phyloP scores from a whole-genome alignment of 495 filamentous ascomycete genomes.

The Penicillium canescens region DNA sequence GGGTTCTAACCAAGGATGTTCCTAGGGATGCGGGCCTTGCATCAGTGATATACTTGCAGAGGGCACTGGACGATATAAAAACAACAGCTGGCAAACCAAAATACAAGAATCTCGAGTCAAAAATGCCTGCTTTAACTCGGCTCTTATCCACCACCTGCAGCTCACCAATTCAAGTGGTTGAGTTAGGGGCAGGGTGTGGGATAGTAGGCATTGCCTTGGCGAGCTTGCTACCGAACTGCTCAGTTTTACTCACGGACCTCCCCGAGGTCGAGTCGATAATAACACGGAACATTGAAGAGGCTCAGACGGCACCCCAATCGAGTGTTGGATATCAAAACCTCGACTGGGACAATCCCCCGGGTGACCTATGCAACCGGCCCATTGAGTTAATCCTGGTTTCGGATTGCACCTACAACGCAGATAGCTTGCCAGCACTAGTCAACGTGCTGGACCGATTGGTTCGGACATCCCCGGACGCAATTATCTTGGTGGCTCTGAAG shows the following conservation, averaged over 20 bases:
- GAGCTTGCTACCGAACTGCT: constrained; percentile 50
- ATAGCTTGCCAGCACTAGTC: constrained; percentile 76
- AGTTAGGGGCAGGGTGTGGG: constrained; percentile 84
- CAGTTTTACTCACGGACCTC: constrained; percentile 79
- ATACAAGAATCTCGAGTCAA: constrained; percentile 11
- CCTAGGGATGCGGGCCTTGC: constrained; percentile 70
- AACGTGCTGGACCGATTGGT: constrained; percentile 61
- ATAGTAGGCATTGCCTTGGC: constrained; percentile 78
- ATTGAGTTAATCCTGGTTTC: constrained; percentile 80
- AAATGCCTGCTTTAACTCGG: constrained; percentile 25
- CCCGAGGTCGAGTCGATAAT: constrained; percentile 71
- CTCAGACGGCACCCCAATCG: constrained; percentile 39
- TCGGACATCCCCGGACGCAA: constrained; percentile 45
- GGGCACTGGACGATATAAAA: not conserved
- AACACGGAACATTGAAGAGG: constrained; percentile 50
- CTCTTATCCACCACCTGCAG: constrained; percentile 25
- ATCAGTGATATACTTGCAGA: constrained; percentile 44
- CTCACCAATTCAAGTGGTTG: constrained; percentile 57
- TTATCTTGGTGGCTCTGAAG: constrained; percentile 79
- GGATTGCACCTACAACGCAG: constrained; percentile 94
- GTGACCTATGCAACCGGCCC: constrained; percentile 30
- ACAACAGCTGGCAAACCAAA: constrained; percentile 13
- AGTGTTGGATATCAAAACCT: constrained; percentile 59
- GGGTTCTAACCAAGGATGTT: constrained; percentile 9
- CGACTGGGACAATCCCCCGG: constrained; percentile 70